Base-by-base conservation (phyloP, 371 early-diverging fungal genomes). In the Nematocida displodere region DNA sequence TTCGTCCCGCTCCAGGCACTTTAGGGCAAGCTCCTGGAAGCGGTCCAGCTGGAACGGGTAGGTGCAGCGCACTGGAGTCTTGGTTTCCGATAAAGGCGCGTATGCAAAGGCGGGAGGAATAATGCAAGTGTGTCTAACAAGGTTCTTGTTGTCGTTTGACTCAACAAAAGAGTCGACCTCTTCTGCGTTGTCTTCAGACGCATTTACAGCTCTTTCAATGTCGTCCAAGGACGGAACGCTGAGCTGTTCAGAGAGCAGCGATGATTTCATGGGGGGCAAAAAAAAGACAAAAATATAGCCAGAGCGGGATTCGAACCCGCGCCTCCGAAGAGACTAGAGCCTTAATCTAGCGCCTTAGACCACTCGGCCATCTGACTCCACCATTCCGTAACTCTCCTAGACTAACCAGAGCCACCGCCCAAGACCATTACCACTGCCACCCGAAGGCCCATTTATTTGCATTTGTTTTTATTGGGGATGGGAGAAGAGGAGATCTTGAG, bases 1-100 rank as follows among this genome's bases (percentile, higher is more conserved):
- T 82, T 97, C 97, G 66, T 91, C 89, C 49, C 94, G 86, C 77
- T 97, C 91, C 50, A 99, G 92, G 40, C 91, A 90, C 63, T 86
- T 85, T 2, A 96, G 88, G 4, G 95, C 87, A 2, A 92, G 89
- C 63, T 89, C 87, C 80, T 99, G 98, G 87, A 99, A 99, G 44
- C 92, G 93, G 88, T 99, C 99, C 55, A 99, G 86, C 22, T 88
- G 87, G 84, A 95, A 97, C 7, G 90, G 89, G 79, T 94, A 99
- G 40, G 94, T 88, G 1, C 92, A 92, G 22, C 93, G 40, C 22
- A 78, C 64, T 34, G 61, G 54, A 7, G 22, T n/a, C 34, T 53
- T 24, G 1, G 64, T 39, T 22, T 34, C 26, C 31, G 15, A 8
- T 1, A 83, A 31, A 15, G 58, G 13, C 0, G 37, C 54, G 61